These are phyloP conservation scores for Entomortierella chlamydospora DNA, from an alignment of 192 early-diverging fungal species.

Conservation along the genomic window DNA sequence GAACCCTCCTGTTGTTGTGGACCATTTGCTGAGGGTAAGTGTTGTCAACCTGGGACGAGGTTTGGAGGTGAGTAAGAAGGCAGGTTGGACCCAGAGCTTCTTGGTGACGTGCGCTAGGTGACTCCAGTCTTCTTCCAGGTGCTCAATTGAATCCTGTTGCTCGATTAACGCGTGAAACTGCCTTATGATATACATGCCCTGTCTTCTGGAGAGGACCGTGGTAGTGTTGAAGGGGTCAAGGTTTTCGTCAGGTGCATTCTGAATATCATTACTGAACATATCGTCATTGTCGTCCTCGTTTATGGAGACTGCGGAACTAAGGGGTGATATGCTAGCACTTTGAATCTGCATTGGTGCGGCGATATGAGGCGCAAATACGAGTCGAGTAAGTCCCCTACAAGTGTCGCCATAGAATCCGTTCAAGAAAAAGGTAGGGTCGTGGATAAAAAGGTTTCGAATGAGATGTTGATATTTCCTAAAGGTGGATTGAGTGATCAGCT, in stretches of 20 bases:
- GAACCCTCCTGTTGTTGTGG: neutral
- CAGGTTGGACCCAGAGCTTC: neutral
- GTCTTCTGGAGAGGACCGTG: too few relatives aligned
- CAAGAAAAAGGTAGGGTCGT: constrained; percentile 9
- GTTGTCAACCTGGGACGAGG: neutral
- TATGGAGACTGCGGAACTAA: too few relatives aligned
- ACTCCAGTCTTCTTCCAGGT: constrained; percentile 10
- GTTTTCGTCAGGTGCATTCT: too few relatives aligned
- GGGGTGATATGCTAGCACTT: too few relatives aligned
- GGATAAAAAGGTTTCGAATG: neutral
- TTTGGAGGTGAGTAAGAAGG: neutral
- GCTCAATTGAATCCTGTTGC: neutral
- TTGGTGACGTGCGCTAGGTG: constrained; percentile 3
- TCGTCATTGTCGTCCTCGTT: too few relatives aligned
- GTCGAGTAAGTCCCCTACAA: constrained; percentile 5
- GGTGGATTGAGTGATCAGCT: neutral
- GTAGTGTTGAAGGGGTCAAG: too few relatives aligned
- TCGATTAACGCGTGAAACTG: neutral
- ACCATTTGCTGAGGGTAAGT: neutral
- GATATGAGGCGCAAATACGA: constrained; percentile 7
- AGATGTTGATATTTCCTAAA: constrained; percentile 8
- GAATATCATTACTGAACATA: too few relatives aligned
- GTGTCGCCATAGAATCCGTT: neutral
- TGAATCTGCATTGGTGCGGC: neutral
- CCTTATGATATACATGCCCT: neutral